Evolutionary conservation across 192 early-diverging fungal species (phyloP).

Genomic region (Backusella liffmaniae): DNA sequence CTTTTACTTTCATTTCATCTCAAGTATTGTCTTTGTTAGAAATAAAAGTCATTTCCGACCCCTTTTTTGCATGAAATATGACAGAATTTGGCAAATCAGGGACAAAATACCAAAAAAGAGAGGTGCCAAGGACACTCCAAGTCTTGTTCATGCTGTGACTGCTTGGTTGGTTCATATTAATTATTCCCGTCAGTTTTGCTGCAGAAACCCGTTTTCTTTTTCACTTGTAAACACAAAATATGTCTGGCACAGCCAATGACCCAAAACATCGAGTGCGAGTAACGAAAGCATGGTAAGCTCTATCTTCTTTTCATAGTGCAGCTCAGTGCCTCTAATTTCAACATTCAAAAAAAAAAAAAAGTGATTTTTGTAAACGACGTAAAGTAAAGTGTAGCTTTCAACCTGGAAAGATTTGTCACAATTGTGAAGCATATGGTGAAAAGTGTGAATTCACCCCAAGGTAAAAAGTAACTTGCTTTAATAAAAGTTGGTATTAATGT

Average conservation of each 20-base stretch:
- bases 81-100: too few species aligned
- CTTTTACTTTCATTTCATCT: too few species aligned
- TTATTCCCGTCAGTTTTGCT: too few species aligned
- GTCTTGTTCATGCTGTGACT: too few species aligned
- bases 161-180: too few species aligned
- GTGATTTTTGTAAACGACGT: conserved; percentile 29
- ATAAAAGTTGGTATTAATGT: not conserved
- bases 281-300: not conserved
- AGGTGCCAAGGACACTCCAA: too few species aligned
- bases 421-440: conserved; percentile 23
- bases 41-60: too few species aligned
- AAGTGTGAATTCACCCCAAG: conserved; percentile 26
- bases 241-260: not conserved
- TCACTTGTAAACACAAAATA: not conserved
- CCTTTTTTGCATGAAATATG: too few species aligned
- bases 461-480: not conserved
- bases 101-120: too few species aligned
- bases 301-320: not conserved
- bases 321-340: not conserved
- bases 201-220: too few species aligned
- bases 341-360: not conserved
- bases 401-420: conserved; percentile 23
- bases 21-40: too few species aligned
- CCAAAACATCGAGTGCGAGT: not conserved
- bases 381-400: conserved; percentile 26